Conservation (phyloP, 1,284 basidiomycete species). For the Nidula niveotomentosa region DNA sequence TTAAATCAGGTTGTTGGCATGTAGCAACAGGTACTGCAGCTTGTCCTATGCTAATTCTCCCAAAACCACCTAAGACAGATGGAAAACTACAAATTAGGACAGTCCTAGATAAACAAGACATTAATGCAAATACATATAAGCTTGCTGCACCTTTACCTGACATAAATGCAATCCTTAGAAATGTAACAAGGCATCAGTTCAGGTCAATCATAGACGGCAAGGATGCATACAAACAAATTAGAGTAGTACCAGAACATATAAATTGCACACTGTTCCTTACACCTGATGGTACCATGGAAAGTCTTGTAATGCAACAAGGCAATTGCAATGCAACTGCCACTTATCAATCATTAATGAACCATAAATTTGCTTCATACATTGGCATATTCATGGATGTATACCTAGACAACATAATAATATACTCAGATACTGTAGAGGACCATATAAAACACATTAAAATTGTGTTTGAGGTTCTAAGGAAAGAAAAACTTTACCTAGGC, state of each 20-base stretch:
- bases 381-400: constrained; percentile 1
- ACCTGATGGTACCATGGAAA: neutral
- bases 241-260: neutral
- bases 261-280: neutral
- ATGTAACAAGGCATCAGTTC: neutral
- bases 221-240: neutral
- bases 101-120: constrained; percentile 23
- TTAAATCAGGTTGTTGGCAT: constrained; percentile 25
- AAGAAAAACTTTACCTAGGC: constrained; percentile 20
- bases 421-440: constrained; percentile 25
- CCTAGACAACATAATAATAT: constrained; percentile 13
- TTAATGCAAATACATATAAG: constrained; percentile 31
- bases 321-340: neutral
- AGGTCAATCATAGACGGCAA: neutral
- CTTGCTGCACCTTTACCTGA: constrained; percentile 22
- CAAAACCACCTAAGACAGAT: constrained; percentile 18
- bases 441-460: constrained; percentile 24
- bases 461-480: constrained; percentile 21
- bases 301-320: neutral
- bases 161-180: neutral
- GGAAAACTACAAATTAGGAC: constrained; percentile 16
- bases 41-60: constrained; percentile 26
- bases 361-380: neutral
- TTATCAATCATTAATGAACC: neutral
- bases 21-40: constrained; percentile 21